Evolutionary conservation across 495 filamentous ascomycete species (phyloP), one percentile per base, ranked within the genome.

Genomic region (Hypoxylon trugodes): DNA sequence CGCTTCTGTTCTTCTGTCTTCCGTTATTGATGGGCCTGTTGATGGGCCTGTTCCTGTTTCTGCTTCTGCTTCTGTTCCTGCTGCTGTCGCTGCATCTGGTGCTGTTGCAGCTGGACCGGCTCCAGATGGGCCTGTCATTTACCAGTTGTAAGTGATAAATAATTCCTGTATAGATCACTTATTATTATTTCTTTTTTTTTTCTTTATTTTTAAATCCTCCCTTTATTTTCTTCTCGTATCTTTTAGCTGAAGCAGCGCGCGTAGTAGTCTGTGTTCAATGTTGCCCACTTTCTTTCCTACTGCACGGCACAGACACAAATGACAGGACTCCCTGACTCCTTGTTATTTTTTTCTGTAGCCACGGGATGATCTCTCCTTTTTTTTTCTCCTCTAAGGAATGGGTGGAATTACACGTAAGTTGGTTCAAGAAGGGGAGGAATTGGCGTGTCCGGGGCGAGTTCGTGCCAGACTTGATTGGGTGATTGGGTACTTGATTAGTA

Each of bases 321-420:
- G 56, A 59, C 46, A 47, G 53, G 48, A n/a, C n/a, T n/a, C n/a
- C n/a, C n/a, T n/a, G n/a, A n/a, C 59, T 65, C 53, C 60, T 63
- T 64, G 50, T 50, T 60, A 56, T 52, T 51, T 60, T 51, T 15
- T 10, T 38, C n/a, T 61, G 50, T 45, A 65, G 48, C 59, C 60
- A 54, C 59, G 47, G 65, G 53, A 59, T 54, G 65, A 68, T 65
- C 65, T 68, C 65, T 55, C 65, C 51, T 65, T 68, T 68, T 65
- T 65, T 66, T 51, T 45, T n/a, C n/a, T n/a, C n/a, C n/a, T n/a
- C n/a, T n/a, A n/a, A 21, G 45, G 58, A 37, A 53, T 61, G 32
- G 59, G 40, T 55, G 33, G 63, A 48, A 66, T 61, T 66, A 61
- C 63, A 66, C 50, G 63, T 66, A 60, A 10, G 50, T 67, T n/a